Conservation (phyloP, 805 yeast species). For the Candida insectalens region DNA sequence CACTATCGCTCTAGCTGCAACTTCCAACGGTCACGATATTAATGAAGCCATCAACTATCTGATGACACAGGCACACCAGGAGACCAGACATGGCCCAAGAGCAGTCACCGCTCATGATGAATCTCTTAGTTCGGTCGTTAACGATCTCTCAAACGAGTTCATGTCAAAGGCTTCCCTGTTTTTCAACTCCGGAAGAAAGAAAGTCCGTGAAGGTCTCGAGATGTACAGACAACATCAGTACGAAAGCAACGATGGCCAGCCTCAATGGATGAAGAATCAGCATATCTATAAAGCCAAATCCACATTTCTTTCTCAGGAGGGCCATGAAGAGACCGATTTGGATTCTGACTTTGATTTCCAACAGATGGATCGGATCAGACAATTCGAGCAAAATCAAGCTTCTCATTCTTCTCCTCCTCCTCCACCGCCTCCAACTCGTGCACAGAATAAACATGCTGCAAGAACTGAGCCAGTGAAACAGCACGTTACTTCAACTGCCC, state of each 20-base stretch:
- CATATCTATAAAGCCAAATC: constrained; percentile 35
- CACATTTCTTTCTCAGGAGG: constrained; percentile 26
- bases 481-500: too few relatives aligned
- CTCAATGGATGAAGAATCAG: constrained; percentile 71
- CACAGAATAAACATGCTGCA: background rate
- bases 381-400: background rate
- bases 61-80: background rate
- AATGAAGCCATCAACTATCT: constrained; percentile 57
- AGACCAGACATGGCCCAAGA: background rate
- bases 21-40: constrained; percentile 43
- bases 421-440: background rate
- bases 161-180: constrained; percentile 51
- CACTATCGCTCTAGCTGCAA: constrained; percentile 44
- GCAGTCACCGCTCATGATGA: constrained; percentile 10
- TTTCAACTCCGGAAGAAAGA: constrained; percentile 48
- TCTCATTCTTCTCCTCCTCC: constrained; percentile 2
- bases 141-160: constrained; percentile 46
- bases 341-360: constrained; percentile 20
- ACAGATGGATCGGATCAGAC: constrained; percentile 8
- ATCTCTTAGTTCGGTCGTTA: constrained; percentile 32
- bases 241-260: constrained; percentile 29
- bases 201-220: constrained; percentile 53
- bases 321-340: constrained; percentile 34
- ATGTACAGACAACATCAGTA: constrained; percentile 35
- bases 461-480: background rate